Base-by-base conservation (phyloP, 495 filamentous ascomycete species). In the Wilcoxina mikolae region DNA sequence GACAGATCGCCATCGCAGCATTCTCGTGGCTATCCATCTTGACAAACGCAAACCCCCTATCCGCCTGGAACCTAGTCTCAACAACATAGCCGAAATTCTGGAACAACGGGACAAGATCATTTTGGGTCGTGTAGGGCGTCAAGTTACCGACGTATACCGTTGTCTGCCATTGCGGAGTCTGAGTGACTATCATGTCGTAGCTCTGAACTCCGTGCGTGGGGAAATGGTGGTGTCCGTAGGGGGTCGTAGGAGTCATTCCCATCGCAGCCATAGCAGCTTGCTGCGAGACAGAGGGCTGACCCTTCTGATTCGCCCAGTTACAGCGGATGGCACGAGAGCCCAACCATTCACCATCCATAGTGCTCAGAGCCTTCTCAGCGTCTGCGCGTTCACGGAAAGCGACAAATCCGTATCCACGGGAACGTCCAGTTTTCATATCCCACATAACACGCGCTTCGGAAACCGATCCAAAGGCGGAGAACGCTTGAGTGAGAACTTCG, bases 221-320 rank as follows among this genome's bases (percentile, higher is more conserved):
- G 74, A 96, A 96, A 67, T 95, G 87, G 63, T 99, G 93, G 65
- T 96, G 91, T 18, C 93, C 93, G 65, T 85, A 96, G 0, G 90
- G 86, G 15, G 89, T 94, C 44, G 89, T 94, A 20, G 93, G 93
- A 12, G 91, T 94, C 87, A 99, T 91, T 66, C 93, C 91, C 87
- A 96, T 94, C 39, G 87, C 84, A 50, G 84, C 83, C 85, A 99
- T 90, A 26, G 88, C 86, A 68, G 91, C 85, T 70, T 96, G 91
- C 72, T 99, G 91, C 42, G 89, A 86, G 64, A 95, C 94, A 1
- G 93, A 96, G 43, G 91, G 91, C 65, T 99, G 91, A 33, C 91
- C 91, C 76, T 99, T 99, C 68, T 99, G 91, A 71, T 99, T 99
- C 50, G 91, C 91, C 91, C 91, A 99, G 74, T 99, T 99, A 78